Conservation (phyloP, 768 basidiomycete genomes). For the button mushroom (Agaricus bisporus) region DNA sequence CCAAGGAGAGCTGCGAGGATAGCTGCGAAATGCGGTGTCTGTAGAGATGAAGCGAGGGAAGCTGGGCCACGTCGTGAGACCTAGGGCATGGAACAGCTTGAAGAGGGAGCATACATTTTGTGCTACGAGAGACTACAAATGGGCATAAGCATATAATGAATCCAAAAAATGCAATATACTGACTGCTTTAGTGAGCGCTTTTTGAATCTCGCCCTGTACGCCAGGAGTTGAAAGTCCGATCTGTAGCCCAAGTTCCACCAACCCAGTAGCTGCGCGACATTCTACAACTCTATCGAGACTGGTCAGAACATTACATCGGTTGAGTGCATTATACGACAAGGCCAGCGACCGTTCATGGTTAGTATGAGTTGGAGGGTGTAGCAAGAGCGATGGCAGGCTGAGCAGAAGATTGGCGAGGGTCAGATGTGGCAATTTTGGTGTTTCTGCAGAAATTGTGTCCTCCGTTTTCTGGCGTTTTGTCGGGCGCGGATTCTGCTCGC, state of each 20-base stretch:
- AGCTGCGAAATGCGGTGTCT: conserved; percentile 54
- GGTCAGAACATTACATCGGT: conserved; percentile 44
- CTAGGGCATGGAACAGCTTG: neutral
- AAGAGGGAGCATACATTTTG: conserved; percentile 43
- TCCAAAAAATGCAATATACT: conserved; percentile 20
- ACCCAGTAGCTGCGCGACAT: conserved; percentile 63
- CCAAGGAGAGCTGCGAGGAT: conserved; percentile 53
- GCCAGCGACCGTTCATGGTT: conserved; percentile 48
- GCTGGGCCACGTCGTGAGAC: conserved; percentile 29
- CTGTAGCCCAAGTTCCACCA: conserved; percentile 65
- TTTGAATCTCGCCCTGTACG: conserved; percentile 58
- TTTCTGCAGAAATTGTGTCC: neutral
- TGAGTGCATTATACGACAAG: conserved; percentile 49
- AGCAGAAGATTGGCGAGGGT: conserved; percentile 46
- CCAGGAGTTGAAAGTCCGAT: conserved; percentile 45
- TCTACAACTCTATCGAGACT: conserved; percentile 53
- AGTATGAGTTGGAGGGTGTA: conserved; percentile 60
- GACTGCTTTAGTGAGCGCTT: conserved; percentile 65
- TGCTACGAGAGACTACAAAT: conserved; percentile 41
- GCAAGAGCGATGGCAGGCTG: conserved; percentile 51
- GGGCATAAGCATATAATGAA: neutral
- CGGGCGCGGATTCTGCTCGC: neutral
- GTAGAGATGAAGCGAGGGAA: conserved; percentile 59
- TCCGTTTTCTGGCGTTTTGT: conserved; percentile 7
- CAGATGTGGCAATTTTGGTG: conserved; percentile 15